Conservation (phyloP, 805 yeast genomes). For the Diddensiella transvaalensis region DNA sequence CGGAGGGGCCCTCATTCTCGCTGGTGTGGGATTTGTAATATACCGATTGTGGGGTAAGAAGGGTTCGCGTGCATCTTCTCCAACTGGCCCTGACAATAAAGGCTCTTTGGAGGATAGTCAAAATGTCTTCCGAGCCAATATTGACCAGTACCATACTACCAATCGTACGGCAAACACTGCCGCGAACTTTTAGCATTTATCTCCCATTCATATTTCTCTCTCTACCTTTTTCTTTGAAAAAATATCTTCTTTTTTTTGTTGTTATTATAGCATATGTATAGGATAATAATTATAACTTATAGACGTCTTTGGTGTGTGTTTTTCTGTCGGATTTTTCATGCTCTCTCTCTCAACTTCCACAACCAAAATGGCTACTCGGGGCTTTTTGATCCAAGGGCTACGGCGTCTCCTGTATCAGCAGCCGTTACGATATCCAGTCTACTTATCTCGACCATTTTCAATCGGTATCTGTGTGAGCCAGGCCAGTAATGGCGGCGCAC, state of each 20-base stretch:
- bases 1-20: slow-evolving; percentile 56
- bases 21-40: slow-evolving; percentile 31
- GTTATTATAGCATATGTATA: neutral
- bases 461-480: no score
- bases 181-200: slow-evolving; percentile 30
- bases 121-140: slow-evolving; percentile 36
- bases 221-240: neutral
- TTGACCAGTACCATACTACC: slow-evolving; percentile 36
- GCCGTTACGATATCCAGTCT: no score
- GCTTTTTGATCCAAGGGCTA: no score
- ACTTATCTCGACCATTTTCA: neutral
- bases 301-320: neutral
- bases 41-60: slow-evolving; percentile 22
- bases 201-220: no score
- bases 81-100: slow-evolving; percentile 23
- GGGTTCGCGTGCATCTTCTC: slow-evolving; percentile 9
- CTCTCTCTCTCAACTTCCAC: neutral
- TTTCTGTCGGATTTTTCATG: neutral
- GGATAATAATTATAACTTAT: slow-evolving; percentile 1
- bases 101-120: slow-evolving; percentile 25
- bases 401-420: no score
- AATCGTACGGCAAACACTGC: slow-evolving; percentile 29
- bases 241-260: neutral
- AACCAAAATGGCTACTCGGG: no score
- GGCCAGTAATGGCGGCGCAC: neutral